These are phyloP conservation scores for Cladosporium oxysporum DNA, from an alignment of 2,329 filamentous ascomycete species.

Conservation along the genomic window DNA sequence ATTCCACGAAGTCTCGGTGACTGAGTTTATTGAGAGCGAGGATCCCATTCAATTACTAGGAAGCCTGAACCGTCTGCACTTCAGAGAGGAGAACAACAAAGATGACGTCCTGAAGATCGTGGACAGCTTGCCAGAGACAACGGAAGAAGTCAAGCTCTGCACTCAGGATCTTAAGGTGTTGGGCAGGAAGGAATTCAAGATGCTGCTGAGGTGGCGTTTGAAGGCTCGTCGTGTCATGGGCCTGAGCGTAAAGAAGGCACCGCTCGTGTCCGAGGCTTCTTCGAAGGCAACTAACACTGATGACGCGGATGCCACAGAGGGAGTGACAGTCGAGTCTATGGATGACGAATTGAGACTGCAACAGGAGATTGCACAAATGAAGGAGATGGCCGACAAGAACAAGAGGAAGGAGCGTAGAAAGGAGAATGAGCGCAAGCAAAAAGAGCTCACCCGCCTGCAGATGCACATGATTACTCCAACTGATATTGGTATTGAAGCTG, in stretches of 20 bases:
- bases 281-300: conserved; percentile 32
- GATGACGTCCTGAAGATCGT: conserved; percentile 86
- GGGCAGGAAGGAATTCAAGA: conserved; percentile 91
- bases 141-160: conserved; percentile 73
- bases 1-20: conserved; percentile 84
- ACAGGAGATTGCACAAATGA: conserved; percentile 79
- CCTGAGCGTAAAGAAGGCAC: conserved; percentile 71
- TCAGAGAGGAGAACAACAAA: conserved; percentile 70
- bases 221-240: conserved; percentile 90
- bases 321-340: conserved; percentile 82
- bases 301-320: conserved; percentile 45
- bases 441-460: conserved; percentile 93
- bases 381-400: conserved; percentile 72
- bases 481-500: conserved; percentile 79
- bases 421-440: conserved; percentile 92
- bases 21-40: conserved; percentile 88
- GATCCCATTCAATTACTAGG: conserved; percentile 94
- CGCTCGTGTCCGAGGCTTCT: conserved; percentile 40
- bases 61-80: conserved; percentile 78
- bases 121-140: conserved; percentile 83
- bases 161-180: conserved; percentile 86
- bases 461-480: conserved; percentile 95
- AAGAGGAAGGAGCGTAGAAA: conserved; percentile 82
- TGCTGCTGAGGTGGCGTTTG: conserved; percentile 84
- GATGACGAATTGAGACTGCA: conserved; percentile 92